A percentile compares a stretch with the other conserved stretches of the same genome.
Conservation (phyloP, 2,329 filamentous ascomycete species). For the Arthrobotrys iridis region DNA sequence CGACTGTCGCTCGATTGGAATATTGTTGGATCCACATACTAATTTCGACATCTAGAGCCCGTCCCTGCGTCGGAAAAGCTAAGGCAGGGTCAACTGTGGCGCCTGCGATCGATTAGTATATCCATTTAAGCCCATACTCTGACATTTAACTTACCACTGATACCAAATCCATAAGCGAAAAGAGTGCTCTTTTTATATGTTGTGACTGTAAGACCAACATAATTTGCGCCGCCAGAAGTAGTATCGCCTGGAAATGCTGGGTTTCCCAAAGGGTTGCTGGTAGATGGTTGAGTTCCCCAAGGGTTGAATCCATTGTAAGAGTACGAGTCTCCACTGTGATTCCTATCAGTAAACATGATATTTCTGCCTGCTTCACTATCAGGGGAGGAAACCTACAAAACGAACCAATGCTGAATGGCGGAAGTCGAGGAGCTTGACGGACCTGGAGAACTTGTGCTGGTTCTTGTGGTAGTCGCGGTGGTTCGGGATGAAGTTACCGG, state of each 20-base stretch:
- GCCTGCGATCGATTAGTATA: background rate
- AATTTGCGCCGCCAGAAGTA: conserved; percentile 67
- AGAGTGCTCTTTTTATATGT: conserved; percentile 62
- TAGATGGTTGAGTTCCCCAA: conserved; percentile 65
- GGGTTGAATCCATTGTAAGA: conserved; percentile 70
- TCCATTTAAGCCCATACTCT: background rate
- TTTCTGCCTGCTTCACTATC: background rate
- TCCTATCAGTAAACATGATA: background rate
- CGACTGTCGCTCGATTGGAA: conserved; percentile 25
- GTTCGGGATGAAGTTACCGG: background rate
- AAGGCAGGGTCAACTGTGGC: conserved; percentile 29
- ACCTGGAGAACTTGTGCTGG: conserved; percentile 6
- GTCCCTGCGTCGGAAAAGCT: conserved; percentile 30
- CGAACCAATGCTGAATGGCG: conserved; percentile 40
- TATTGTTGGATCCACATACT: conserved; percentile 38
- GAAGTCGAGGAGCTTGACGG: conserved; percentile 11
- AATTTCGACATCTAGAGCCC: conserved; percentile 39
- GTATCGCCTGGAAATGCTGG: conserved; percentile 68
- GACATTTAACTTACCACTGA: conserved; percentile 17
- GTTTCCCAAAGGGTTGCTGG: conserved; percentile 70
- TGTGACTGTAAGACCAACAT: conserved; percentile 66
- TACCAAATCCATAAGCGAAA: conserved; percentile 30
- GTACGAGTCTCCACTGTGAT: conserved; percentile 69
- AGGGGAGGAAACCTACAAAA: conserved; percentile 4
- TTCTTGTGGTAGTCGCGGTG: background rate